A percentile compares a stretch with the other conserved stretches of the same genome.
Conservation (phyloP, 108 stramenopile genomes). For the Skeletonema grethae region DNA sequence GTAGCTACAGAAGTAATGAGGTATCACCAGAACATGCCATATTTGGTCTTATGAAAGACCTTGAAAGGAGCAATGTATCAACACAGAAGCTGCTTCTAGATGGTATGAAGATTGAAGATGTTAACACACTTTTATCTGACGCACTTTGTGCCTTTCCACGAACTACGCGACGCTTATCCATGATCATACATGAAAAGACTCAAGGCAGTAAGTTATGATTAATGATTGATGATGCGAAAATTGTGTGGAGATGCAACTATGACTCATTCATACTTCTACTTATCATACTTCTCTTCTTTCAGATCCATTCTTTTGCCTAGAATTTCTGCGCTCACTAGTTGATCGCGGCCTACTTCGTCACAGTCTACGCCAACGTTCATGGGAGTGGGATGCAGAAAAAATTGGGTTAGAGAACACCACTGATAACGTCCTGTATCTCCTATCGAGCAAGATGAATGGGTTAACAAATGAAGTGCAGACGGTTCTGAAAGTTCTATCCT, state of each 20-base stretch:
- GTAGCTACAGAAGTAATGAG: conserved; percentile 44
- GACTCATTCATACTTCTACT: background rate
- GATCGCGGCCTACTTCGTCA: conserved; percentile 21
- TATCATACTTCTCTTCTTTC: background rate
- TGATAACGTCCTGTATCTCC: conserved; percentile 49
- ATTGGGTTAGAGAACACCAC: conserved; percentile 30
- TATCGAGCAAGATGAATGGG: conserved; percentile 38
- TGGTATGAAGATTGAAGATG: conserved; percentile 19
- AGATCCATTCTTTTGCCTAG: conserved; percentile 31
- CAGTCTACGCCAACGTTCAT: conserved; percentile 14
- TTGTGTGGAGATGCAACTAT: background rate
- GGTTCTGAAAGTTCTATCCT: conserved; percentile 35
- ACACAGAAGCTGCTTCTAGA: conserved; percentile 12
- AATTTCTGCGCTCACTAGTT: conserved; percentile 31
- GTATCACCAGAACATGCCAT: conserved; percentile 32
- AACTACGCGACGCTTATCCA: conserved; percentile 14
- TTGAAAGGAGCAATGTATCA: conserved; percentile 14
- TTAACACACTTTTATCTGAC: conserved; percentile 42
- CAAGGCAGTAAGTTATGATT: conserved; percentile 20
- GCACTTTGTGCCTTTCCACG: conserved; percentile 34
- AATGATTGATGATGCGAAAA: background rate
- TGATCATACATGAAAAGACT: conserved; percentile 29
- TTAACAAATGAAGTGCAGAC: conserved; percentile 20
- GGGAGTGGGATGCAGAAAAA: conserved; percentile 33
- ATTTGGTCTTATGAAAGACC: conserved; percentile 16